phyloP scores from a whole-genome alignment of 2,329 filamentous ascomycete genomes.

The Penicillium sp. region DNA sequence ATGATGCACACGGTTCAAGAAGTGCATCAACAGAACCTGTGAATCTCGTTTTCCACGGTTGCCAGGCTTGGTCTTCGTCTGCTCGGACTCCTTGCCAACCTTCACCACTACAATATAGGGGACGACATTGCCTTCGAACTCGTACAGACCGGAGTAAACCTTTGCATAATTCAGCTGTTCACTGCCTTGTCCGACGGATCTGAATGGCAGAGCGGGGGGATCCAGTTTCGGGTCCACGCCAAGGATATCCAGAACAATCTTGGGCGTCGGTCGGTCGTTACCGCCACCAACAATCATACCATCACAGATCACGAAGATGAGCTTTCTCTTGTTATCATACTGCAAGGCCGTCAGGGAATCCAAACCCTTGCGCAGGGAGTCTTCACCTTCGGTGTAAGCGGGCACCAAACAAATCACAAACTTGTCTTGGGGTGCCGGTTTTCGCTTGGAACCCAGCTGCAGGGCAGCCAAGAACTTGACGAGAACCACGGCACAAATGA shows the following conservation, averaged over 20 bases:
- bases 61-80: conserved; percentile 85
- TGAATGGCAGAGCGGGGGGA: conserved; percentile 89
- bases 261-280: conserved; percentile 91
- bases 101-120: conserved; percentile 96
- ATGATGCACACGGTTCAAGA: conserved; percentile 96
- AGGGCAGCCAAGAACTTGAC: conserved; percentile 91
- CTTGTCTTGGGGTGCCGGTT: conserved; percentile 90
- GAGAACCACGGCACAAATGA: conserved; percentile 76
- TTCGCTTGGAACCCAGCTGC: conserved; percentile 88
- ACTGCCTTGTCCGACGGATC: conserved; percentile 82
- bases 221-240: conserved; percentile 97
- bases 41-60: conserved; percentile 99
- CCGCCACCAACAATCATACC: conserved; percentile 99
- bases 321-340: conserved; percentile 97
- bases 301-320: conserved; percentile 89
- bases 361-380: conserved; percentile 86
- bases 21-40: conserved; percentile 92
- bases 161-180: conserved; percentile 98
- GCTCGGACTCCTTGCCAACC: conserved; percentile 94
- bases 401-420: conserved; percentile 99
- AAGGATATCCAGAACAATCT: conserved; percentile 94
- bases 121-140: conserved; percentile 95
- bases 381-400: conserved; percentile 96
- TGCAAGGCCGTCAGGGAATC: conserved; percentile 92
- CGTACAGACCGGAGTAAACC: conserved; percentile 96